These are phyloP conservation scores for Macadamia tetraphylla DNA, from an alignment of 164 flowering plant genomes.

Conservation along the genomic window DNA sequence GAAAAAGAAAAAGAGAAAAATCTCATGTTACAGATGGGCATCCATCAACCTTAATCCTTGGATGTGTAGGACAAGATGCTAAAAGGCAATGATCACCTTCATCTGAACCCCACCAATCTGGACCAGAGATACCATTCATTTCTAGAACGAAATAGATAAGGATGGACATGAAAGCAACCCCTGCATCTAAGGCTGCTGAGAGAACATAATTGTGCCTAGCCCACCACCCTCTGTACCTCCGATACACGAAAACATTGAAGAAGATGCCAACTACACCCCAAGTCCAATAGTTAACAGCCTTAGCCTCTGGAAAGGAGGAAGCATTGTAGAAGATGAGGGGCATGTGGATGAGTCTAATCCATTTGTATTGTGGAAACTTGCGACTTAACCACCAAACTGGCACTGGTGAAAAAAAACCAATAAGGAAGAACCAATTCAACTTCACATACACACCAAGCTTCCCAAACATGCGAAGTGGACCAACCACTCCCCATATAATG, in stretches of 20 bases:
- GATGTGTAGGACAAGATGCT: slow-evolving; percentile 60
- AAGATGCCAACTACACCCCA: slow-evolving; percentile 51
- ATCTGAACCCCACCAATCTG: slow-evolving; percentile 55
- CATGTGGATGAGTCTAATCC: slow-evolving; percentile 54
- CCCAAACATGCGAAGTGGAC: slow-evolving; percentile 43
- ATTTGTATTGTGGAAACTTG: slow-evolving; percentile 42
- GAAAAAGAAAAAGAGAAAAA: too few species aligned
- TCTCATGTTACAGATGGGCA: too few species aligned
- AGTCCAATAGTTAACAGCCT: slow-evolving; percentile 39
- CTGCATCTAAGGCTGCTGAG: slow-evolving; percentile 73
- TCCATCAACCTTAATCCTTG: slow-evolving; percentile 18
- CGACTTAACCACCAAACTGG: slow-evolving; percentile 39
- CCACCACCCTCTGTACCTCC: slow-evolving; percentile 67
- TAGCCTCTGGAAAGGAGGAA: slow-evolving; percentile 39
- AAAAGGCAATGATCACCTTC: slow-evolving; percentile 47
- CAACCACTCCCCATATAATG: slow-evolving; percentile 48
- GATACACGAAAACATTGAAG: slow-evolving; percentile 49
- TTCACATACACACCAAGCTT: slow-evolving; percentile 26
- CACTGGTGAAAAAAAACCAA: slow-evolving; percentile 46
- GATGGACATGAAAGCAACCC: slow-evolving; percentile 55
- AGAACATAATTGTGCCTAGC: slow-evolving; percentile 59
- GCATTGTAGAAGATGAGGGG: slow-evolving; percentile 50
- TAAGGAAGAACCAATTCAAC: slow-evolving; percentile 36
- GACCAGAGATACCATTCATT: slow-evolving; percentile 26
- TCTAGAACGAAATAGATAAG: slow-evolving; percentile 40